Evolutionary conservation across 75 land plant genomes (phyloP).

Genomic region (Sequoia sempervirens): DNA sequence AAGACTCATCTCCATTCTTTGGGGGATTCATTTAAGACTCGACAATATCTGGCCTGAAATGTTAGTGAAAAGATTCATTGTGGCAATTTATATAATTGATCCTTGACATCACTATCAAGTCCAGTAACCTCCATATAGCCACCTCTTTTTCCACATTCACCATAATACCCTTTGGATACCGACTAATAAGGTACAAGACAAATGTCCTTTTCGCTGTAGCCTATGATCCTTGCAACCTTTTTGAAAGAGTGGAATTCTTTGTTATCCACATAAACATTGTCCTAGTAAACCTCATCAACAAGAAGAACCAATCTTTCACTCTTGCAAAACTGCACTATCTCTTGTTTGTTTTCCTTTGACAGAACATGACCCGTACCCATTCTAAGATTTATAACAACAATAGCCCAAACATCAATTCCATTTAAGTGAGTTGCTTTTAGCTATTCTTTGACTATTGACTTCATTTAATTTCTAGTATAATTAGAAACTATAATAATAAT

Average conservation of each 20-base stretch:
- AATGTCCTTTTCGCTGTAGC: constrained; percentile 77
- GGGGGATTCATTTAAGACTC: constrained; percentile 97
- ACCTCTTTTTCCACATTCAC: constrained; percentile 98
- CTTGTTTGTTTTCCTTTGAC: no score
- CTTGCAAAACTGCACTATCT: no score
- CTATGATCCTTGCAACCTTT: constrained; percentile 90
- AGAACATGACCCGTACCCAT: constrained; percentile 96
- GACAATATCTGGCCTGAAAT: constrained; percentile 94
- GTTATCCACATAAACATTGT: constrained; percentile 84
- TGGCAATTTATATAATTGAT: constrained; percentile 95
- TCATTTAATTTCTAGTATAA: no score
- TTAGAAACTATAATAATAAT: no score
- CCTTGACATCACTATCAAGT: constrained; percentile 63
- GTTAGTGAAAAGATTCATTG: constrained; percentile 95
- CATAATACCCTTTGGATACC: constrained; percentile 96
- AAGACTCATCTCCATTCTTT: constrained; percentile 95
- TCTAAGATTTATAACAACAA: constrained; percentile 98
- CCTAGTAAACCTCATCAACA: constrained; percentile 79
- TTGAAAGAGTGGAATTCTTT: constrained; percentile 96
- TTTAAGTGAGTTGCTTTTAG: constrained; percentile 67
- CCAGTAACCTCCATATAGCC: constrained; percentile 99
- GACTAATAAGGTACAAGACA: constrained; percentile 85
- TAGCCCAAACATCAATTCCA: constrained; percentile 83
- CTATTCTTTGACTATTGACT: constrained; percentile 47
- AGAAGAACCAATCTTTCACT: no score